These are phyloP conservation scores for Pseudodiploospora longispora DNA, from an alignment of 2,329 filamentous ascomycete genomes.

Conservation along the genomic window DNA sequence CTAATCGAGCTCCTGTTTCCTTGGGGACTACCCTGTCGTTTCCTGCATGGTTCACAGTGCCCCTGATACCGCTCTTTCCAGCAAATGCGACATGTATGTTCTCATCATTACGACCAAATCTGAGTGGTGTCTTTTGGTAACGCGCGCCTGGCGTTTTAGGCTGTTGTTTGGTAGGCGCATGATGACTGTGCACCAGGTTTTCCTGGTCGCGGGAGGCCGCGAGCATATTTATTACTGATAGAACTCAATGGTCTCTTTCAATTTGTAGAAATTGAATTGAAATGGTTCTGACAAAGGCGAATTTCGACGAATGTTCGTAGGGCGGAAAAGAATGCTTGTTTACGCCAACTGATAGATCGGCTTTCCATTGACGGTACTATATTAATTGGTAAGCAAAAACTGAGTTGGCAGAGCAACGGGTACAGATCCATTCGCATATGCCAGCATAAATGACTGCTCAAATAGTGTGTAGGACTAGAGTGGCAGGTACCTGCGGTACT, in stretches of 20 bases:
- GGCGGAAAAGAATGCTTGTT: no score
- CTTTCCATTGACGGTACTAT: no score
- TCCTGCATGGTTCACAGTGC: constrained; percentile 47
- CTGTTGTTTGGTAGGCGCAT: constrained; percentile 65
- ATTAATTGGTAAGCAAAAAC: no score
- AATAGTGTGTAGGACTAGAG: no score
- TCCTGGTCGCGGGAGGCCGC: constrained; percentile 78
- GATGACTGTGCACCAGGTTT: constrained; percentile 71
- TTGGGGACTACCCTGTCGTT: constrained; percentile 41
- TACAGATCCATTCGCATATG: no score
- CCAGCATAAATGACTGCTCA: no score
- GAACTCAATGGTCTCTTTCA: neutral
- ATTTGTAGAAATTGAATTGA: neutral
- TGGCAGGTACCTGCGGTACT: no score
- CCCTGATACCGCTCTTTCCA: constrained; percentile 37
- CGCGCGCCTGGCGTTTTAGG: constrained; percentile 74
- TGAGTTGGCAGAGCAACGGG: no score
- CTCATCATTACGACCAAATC: constrained; percentile 72
- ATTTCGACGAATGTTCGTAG: no score
- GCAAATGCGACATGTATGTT: constrained; percentile 49
- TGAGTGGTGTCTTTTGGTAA: constrained; percentile 76
- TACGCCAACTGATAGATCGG: no score
- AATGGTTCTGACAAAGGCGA: no score
- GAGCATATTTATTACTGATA: constrained; percentile 47
- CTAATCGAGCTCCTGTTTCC: constrained; percentile 44